Evolutionary conservation across 768 basidiomycete genomes (phyloP).

Genomic region (Auricularia cornea): DNA sequence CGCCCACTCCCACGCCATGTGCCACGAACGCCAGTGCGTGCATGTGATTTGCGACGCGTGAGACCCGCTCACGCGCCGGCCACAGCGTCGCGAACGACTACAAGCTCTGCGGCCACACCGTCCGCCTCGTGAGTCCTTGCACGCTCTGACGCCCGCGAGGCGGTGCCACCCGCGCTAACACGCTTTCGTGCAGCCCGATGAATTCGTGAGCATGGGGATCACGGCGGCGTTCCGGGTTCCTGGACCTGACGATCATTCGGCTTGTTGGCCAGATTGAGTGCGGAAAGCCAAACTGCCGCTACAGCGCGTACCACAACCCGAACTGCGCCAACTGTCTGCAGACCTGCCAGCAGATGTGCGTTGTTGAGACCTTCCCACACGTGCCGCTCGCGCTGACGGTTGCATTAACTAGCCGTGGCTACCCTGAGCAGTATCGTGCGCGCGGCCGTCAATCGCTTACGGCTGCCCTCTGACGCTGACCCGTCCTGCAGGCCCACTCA

Average conservation of each 20-base stretch:
- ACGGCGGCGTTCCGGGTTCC: background rate
- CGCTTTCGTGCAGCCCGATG: background rate
- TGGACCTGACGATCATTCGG: background rate
- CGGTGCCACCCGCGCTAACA: background rate
- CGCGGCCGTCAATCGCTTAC: background rate
- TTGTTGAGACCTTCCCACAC: background rate
- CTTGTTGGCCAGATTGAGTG: background rate
- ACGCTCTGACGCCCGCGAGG: background rate
- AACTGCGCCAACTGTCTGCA: background rate
- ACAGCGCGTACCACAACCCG: background rate
- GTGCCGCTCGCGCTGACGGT: background rate
- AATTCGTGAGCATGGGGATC: background rate
- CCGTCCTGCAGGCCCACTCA: too few species aligned
- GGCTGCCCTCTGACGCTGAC: too few species aligned
- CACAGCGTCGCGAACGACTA: background rate
- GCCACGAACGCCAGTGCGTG: background rate
- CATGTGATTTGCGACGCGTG: background rate
- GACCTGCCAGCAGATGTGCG: background rate
- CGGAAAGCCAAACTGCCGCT: background rate
- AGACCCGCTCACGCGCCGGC: background rate
- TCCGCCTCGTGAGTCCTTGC: background rate
- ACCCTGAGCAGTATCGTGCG: background rate
- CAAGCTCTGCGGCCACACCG: background rate
- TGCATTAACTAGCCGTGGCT: background rate
- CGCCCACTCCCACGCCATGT: background rate